phyloP scores from a whole-genome alignment of 768 basidiomycete species.

The Amyloporia xantha region DNA sequence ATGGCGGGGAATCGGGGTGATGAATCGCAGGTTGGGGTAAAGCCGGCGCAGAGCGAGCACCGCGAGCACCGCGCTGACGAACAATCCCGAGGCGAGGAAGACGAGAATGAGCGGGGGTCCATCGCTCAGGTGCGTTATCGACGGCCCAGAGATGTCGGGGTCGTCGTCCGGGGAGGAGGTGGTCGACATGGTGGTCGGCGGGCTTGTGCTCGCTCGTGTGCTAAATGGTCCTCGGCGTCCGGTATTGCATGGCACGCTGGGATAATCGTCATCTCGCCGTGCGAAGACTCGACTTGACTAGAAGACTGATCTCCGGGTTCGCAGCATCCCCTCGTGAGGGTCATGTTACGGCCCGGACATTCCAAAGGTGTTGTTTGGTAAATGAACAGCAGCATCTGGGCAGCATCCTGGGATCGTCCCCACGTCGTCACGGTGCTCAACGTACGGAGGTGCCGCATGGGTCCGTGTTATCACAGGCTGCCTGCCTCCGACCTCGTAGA shows the following conservation, averaged over 20 bases:
- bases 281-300: neutral
- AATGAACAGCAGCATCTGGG: no score
- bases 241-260: no score
- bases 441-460: no score
- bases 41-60: constrained; percentile 13
- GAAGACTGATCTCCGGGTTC: neutral
- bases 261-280: neutral
- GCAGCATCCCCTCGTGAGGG: no score
- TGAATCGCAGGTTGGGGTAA: constrained; percentile 10
- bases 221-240: no score
- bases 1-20: constrained; percentile 1
- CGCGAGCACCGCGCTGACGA: constrained; percentile 14
- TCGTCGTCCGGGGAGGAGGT: neutral
- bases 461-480: no score
- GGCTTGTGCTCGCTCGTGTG: neutral
- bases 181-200: neutral
- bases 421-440: no score
- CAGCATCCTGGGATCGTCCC: no score
- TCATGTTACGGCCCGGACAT: no score
- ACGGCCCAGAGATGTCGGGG: no score
- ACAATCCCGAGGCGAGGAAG: constrained; percentile 16
- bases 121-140: constrained; percentile 13
- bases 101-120: constrained; percentile 20
- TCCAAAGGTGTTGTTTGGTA: no score
- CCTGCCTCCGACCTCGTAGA: no score